These are phyloP conservation scores for Flaveria bidentis DNA, from an alignment of 129 eudicot species.

Conservation along the genomic window DNA sequence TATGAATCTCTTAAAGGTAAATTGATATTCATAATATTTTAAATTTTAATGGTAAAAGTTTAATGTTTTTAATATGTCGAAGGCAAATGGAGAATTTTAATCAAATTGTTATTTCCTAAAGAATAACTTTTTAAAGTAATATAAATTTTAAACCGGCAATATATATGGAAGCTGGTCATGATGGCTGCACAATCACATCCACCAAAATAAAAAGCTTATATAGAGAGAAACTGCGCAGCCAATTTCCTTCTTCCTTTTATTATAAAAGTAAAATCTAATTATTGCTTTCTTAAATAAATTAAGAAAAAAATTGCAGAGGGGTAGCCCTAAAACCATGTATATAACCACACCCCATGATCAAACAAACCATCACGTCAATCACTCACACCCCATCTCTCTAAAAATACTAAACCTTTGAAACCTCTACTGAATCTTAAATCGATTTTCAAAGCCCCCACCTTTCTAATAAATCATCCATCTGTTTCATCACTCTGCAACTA, in stretches of 20 bases:
- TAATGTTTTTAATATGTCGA: too few species aligned
- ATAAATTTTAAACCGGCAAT: not conserved
- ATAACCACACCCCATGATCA: conserved; percentile 28
- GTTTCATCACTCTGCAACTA: not conserved
- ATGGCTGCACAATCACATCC: conserved; percentile 33
- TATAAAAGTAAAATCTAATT: not conserved
- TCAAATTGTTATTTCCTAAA: not conserved
- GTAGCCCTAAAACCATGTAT: conserved; percentile 33
- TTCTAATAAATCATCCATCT: too few species aligned
- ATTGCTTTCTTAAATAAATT: not conserved
- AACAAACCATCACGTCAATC: conserved; percentile 30
- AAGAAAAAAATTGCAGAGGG: not conserved
- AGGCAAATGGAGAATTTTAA: too few species aligned
- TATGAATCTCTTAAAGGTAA: too few species aligned
- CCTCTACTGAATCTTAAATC: not conserved
- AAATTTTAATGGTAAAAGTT: too few species aligned
- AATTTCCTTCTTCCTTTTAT: conserved; percentile 23
- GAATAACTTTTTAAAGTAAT: conserved; percentile 2
- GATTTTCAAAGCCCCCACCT: too few species aligned
- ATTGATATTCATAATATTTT: too few species aligned
- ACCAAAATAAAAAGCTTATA: conserved; percentile 21
- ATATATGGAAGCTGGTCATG: conserved; percentile 18
- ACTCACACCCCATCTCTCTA: conserved; percentile 20
- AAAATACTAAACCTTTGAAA: conserved; percentile 23
- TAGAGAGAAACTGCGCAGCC: conserved; percentile 38